Base-by-base conservation (phyloP, 441 rosid species). In the California macrophylla region DNA sequence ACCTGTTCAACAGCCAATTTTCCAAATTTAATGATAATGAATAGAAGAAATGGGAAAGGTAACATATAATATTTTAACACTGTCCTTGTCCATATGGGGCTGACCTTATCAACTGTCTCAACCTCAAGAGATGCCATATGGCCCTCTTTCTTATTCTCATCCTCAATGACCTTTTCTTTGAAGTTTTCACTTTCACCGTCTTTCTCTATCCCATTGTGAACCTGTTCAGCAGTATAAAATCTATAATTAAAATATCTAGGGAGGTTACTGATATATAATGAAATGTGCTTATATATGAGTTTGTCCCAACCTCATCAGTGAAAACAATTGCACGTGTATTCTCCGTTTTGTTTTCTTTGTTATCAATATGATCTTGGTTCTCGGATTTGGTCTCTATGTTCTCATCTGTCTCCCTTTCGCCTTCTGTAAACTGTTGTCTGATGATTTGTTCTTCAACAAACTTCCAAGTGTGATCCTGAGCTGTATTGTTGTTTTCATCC, bases 231-330 rank as follows among this genome's bases (percentile, higher is more conserved):
- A 66, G 50, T 38, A 70, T 26, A 24, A 8, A 4, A 9, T 67
- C 50, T 67, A 58, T 66, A 54, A 60, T 50, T 21, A 15, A 62
- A 12, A 60, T 29, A 40, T 50, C 38, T 36, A n/a, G 52, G 45
- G 67, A 16, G 69, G 64, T 20, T 66, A 69, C 38, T 69, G n/a
- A 20, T 52, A 3, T 2, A 30, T 62, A 64, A 60, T 64, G 23
- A 16, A 29, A 56, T 28, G 47, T 68, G 20, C 56, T 12, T 24
- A 6, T 56, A 6, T 6, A 23, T 15, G 26, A 45, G 45, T 5
- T 24, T 60, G 25, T 68, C 18, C 76, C 77, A 72, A 86, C 91
- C 90, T 84, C 84, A 69, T 83, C 69, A 54, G 82, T 68, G 38
- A 68, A 71, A 61, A 73, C 77, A 69, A 64, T 71, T 2, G 60